phyloP scores from a whole-genome alignment of 192 early-diverging fungal species.

The Cladochytrium replicatum region DNA sequence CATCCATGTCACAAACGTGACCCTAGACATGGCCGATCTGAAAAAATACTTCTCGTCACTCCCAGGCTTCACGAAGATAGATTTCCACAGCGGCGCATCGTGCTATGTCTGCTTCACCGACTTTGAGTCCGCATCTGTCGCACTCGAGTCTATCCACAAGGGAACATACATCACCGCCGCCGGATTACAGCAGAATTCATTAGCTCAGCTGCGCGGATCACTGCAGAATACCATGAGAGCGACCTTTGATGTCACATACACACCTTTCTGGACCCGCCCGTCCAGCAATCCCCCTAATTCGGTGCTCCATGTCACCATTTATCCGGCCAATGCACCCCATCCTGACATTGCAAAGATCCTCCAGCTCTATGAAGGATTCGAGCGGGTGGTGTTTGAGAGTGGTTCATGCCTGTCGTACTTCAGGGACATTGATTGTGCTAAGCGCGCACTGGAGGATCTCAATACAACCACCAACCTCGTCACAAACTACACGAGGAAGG shows the following conservation, averaged over 20 bases:
- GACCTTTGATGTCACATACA: neutral
- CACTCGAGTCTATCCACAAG: neutral
- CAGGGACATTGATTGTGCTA: slow-evolving; percentile 6
- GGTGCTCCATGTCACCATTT: neutral
- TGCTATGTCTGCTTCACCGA: neutral
- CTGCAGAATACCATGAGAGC: no score
- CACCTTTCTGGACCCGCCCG: neutral
- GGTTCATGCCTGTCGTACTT: slow-evolving; percentile 13
- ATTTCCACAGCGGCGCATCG: neutral
- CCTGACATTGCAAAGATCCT: slow-evolving; percentile 4
- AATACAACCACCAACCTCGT: slow-evolving; percentile 12
- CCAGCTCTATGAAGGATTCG: slow-evolving; percentile 1
- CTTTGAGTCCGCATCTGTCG: neutral
- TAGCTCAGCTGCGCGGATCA: no score
- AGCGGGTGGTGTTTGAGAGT: slow-evolving; percentile 9
- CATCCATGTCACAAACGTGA: neutral
- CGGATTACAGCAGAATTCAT: no score
- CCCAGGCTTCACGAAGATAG: neutral
- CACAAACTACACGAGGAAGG: neutral
- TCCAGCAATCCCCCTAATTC: neutral
- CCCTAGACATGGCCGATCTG: neutral
- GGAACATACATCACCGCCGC: neutral
- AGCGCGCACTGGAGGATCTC: slow-evolving; percentile 1
- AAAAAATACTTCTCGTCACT: neutral
- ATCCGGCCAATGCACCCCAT: neutral